A percentile compares a stretch with the other conserved stretches of the same genome.
Evolutionary conservation across 768 basidiomycete genomes (phyloP).

Genomic region (Favolaschia claudopus): DNA sequence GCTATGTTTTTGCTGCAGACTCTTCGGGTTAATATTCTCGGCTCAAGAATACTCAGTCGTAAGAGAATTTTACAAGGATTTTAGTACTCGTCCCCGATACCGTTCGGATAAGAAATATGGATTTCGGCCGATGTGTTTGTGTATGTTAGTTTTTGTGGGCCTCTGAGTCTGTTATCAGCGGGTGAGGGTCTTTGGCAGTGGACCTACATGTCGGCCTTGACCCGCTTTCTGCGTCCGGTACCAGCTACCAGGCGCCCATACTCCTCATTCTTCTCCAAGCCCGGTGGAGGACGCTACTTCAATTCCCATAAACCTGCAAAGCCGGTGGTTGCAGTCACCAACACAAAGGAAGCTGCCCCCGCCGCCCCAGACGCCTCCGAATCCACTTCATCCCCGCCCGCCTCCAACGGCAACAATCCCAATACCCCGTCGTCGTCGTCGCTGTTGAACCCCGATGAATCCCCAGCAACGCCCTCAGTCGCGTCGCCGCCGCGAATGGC

Average conservation of each 20-base stretch:
- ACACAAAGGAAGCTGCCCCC: constrained; percentile 36
- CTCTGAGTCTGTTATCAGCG: background rate
- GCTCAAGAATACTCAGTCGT: no score
- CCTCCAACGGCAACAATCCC: constrained; percentile 4
- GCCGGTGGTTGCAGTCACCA: constrained; percentile 44
- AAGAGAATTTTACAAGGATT: no score
- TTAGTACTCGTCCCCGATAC: background rate
- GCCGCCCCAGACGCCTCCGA: constrained; percentile 31
- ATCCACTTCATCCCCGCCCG: background rate
- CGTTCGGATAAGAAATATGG: background rate
- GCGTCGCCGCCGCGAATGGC: constrained; percentile 27
- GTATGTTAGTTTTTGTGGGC: background rate
- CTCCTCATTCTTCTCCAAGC: constrained; percentile 82
- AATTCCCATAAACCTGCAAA: constrained; percentile 76
- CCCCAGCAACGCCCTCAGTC: constrained; percentile 7
- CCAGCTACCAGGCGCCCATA: constrained; percentile 65
- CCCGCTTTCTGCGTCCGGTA: constrained; percentile 55
- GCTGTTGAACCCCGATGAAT: background rate
- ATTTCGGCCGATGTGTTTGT: background rate
- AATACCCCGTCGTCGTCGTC: constrained; percentile 8
- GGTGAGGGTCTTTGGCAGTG: background rate
- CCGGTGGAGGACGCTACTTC: constrained; percentile 78
- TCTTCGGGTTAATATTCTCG: no score
- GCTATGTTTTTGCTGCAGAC: no score
- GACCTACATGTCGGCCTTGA: constrained; percentile 59